Evolutionary conservation across 2,329 filamentous ascomycete genomes (phyloP).

Genomic region (Diplodia corticola): DNA sequence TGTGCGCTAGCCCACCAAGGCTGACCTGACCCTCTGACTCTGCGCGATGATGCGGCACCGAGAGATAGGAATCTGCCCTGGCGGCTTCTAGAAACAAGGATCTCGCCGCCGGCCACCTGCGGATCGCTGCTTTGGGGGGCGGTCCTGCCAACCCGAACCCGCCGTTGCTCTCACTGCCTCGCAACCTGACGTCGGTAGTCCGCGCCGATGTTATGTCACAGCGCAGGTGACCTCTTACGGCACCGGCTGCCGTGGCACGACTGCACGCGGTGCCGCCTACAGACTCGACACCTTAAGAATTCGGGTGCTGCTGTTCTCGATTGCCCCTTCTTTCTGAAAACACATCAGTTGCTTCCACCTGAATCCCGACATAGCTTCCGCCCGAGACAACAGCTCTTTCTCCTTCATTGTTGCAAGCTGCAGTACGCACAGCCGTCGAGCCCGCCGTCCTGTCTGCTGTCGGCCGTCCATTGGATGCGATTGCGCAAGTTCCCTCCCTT

Average conservation of each 20-base stretch:
- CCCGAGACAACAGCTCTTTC: neutral
- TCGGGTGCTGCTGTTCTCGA: neutral
- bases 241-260: conserved; percentile 5
- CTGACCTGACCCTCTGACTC: neutral
- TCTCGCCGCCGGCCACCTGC: conserved; percentile 4
- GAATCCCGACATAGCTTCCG: neutral
- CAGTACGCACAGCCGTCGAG: neutral
- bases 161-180: neutral
- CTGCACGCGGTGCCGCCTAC: neutral
- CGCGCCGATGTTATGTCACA: conserved; percentile 12
- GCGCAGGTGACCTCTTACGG: conserved; percentile 12
- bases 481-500: neutral
- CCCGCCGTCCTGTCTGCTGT: neutral
- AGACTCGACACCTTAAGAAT: neutral
- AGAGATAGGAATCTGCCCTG: conserved; percentile 14
- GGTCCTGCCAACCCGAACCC: neutral
- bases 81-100: conserved; percentile 18
- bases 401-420: neutral
- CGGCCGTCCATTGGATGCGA: neutral
- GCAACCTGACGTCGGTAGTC: conserved; percentile 3
- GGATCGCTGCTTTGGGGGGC: neutral
- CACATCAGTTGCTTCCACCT: neutral
- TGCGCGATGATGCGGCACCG: neutral
- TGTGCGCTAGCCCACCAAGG: conserved; percentile 4
- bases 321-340: neutral